Percentiles rank a stretch among this genome's conserved stretches.
These are phyloP conservation scores for Scleromitrula shiraiana DNA, from an alignment of 2,329 filamentous ascomycete genomes.

Conservation along the genomic window DNA sequence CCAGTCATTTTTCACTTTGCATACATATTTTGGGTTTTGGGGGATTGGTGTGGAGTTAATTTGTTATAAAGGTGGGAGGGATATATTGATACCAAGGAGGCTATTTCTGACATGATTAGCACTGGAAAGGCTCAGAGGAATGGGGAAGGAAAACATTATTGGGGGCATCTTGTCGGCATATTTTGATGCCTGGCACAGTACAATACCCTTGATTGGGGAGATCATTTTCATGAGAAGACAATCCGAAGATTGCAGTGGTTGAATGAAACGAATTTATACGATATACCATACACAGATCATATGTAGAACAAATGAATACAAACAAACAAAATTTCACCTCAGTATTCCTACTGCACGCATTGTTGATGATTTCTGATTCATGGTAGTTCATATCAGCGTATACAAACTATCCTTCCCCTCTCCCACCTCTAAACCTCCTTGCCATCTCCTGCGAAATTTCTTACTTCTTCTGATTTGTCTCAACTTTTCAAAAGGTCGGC, in stretches of 20 bases:
- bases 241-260: background rate
- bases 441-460: too few relatives aligned
- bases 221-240: background rate
- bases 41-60: background rate
- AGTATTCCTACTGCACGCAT: background rate
- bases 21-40: constrained; percentile 1
- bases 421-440: too few relatives aligned
- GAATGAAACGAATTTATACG: background rate
- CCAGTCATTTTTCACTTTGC: background rate
- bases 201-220: too few relatives aligned
- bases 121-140: background rate
- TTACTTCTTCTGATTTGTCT: too few relatives aligned
- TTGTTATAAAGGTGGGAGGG: background rate
- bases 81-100: constrained; percentile 10
- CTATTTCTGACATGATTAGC: background rate
- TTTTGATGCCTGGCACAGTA: too few relatives aligned
- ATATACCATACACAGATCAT: background rate
- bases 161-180: too few relatives aligned
- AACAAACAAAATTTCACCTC: background rate
- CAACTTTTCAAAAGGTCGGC: too few relatives aligned
- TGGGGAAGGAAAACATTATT: background rate
- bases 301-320: background rate
- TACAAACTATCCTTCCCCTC: too few relatives aligned
- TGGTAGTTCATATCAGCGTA: too few relatives aligned
- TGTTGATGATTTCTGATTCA: background rate